Evolutionary conservation across 164 flowering plant genomes (phyloP).

Genomic region (Nelumbo lutea): DNA sequence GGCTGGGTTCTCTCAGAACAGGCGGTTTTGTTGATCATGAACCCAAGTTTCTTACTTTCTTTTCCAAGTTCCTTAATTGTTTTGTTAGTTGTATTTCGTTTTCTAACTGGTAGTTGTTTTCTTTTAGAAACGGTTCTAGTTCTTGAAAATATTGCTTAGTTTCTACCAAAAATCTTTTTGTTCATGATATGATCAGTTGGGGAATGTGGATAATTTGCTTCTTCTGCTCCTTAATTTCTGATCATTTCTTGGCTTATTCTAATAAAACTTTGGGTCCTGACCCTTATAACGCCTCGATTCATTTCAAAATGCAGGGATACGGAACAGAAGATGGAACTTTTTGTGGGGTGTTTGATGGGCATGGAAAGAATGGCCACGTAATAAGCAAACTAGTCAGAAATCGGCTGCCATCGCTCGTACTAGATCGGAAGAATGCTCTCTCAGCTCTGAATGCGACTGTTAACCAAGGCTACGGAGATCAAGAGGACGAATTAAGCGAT

Average conservation of each 20-base stretch:
- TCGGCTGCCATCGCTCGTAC: constrained; percentile 25
- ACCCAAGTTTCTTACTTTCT: not conserved
- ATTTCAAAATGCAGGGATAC: constrained; percentile 23
- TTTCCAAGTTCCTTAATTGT: not conserved
- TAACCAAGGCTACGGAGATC: not conserved
- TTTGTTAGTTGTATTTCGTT: no score
- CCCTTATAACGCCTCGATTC: not conserved
- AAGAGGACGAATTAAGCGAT: constrained; percentile 1
- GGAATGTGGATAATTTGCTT: no score
- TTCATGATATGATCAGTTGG: no score
- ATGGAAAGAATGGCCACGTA: constrained; percentile 73
- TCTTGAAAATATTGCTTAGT: no score
- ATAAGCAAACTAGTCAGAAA: constrained; percentile 67
- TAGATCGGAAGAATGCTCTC: constrained; percentile 35
- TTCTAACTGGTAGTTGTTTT: no score
- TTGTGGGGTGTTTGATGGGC: constrained; percentile 69
- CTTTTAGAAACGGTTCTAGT: no score
- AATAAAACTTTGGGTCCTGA: not conserved
- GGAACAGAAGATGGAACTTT: constrained; percentile 32
- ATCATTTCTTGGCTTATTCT: no score
- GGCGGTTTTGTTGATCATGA: not conserved
- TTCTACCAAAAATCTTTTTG: no score
- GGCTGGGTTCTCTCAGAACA: constrained; percentile 1
- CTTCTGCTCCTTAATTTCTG: no score
- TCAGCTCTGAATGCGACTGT: constrained; percentile 1